Evolutionary conservation across 108 stramenopile species (phyloP).

Genomic region (Asterionellopsis glacialis): DNA sequence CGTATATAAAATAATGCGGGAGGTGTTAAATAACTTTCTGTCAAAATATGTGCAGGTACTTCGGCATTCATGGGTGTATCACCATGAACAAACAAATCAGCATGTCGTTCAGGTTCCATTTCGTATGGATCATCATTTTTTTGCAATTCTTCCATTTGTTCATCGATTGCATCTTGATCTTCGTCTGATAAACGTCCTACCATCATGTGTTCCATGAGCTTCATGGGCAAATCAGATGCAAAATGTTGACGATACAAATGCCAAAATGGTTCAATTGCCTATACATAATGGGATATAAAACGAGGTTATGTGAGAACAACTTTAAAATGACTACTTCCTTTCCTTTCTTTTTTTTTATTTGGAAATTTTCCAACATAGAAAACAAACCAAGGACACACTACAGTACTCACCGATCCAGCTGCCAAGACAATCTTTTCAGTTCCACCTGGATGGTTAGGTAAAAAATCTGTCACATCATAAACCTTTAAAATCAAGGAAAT

Average conservation of each 20-base stretch:
- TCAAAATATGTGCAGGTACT: conserved; percentile 56
- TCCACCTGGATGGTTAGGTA: conserved; percentile 86
- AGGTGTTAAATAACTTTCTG: conserved; percentile 63
- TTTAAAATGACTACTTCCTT: too few species aligned
- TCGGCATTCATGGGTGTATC: conserved; percentile 86
- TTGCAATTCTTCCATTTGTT: conserved; percentile 28
- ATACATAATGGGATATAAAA: neutral
- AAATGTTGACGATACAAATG: conserved; percentile 82
- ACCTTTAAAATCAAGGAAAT: conserved; percentile 45
- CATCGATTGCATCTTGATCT: conserved; percentile 75
- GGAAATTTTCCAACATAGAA: neutral
- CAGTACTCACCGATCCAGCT: conserved; percentile 21
- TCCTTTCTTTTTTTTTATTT: too few species aligned
- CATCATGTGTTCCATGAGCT: conserved; percentile 73
- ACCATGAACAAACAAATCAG: conserved; percentile 55
- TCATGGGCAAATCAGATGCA: conserved; percentile 74
- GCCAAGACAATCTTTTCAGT: conserved; percentile 79
- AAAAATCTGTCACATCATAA: conserved; percentile 95
- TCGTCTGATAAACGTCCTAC: conserved; percentile 58
- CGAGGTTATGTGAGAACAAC: too few species aligned
- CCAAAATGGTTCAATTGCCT: conserved; percentile 61
- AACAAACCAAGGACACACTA: neutral
- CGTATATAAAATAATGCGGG: conserved; percentile 72
- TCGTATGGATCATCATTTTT: conserved; percentile 64
- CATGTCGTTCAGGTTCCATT: conserved; percentile 61